Evolutionary conservation across 106 monocot species (phyloP).

Genomic region (Posidonia australis): DNA sequence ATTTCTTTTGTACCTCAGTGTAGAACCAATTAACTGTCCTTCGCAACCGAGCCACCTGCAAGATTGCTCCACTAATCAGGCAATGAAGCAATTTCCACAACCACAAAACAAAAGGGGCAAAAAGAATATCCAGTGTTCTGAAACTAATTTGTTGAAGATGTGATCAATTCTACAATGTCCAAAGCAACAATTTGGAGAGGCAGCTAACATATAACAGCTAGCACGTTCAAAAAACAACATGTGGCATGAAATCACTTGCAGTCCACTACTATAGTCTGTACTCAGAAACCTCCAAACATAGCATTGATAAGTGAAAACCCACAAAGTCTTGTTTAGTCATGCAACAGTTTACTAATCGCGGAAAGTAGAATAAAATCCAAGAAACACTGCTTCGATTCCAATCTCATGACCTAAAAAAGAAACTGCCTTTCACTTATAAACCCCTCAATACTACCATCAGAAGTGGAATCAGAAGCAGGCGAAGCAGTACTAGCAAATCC

Average conservation of each 20-base stretch:
- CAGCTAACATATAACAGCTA: not conserved
- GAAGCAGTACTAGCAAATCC: not conserved
- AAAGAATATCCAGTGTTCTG: not conserved
- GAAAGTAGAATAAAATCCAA: not conserved
- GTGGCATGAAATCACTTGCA: not conserved
- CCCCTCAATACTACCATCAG: too few relatives aligned
- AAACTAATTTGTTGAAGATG: too few relatives aligned
- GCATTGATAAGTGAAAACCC: not conserved
- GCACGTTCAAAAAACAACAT: not conserved
- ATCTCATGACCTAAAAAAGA: too few relatives aligned
- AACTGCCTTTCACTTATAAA: too few relatives aligned
- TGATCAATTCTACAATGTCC: too few relatives aligned
- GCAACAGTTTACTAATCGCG: not conserved
- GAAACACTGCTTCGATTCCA: not conserved
- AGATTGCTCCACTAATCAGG: not conserved
- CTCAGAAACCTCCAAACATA: not conserved
- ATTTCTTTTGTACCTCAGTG: conserved; percentile 41
- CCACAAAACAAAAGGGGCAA: not conserved
- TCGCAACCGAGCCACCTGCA: conserved; percentile 50
- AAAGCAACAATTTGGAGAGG: too few relatives aligned
- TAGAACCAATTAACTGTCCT: conserved; percentile 56
- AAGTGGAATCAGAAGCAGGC: not conserved
- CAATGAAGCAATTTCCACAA: not conserved
- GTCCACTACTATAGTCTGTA: not conserved
- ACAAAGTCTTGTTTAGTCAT: not conserved